These are phyloP conservation scores for Leccinum barrowsii DNA, from an alignment of 768 basidiomycete genomes.

Conservation along the genomic window DNA sequence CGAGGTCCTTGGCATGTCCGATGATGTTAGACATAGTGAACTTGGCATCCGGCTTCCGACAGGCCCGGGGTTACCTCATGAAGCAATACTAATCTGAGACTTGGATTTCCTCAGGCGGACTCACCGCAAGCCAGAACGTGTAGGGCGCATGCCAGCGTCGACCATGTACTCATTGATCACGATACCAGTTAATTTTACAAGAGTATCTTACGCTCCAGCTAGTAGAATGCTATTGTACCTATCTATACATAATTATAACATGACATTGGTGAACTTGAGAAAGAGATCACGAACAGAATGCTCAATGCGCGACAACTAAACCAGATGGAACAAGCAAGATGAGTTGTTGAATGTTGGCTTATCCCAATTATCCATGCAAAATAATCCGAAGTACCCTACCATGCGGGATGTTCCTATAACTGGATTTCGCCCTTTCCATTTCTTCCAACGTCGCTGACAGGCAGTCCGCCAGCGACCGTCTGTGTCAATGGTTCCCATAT, in stretches of 20 bases:
- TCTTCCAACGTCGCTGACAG: conserved; percentile 20
- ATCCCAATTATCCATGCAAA: conserved; percentile 28
- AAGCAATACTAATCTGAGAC: too few relatives aligned
- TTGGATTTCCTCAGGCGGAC: conserved; percentile 2
- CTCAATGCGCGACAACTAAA: conserved; percentile 19
- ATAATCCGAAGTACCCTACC: conserved; percentile 17
- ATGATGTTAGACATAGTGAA: conserved; percentile 18
- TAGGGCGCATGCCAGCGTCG: too few relatives aligned
- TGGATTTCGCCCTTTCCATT: conserved; percentile 61
- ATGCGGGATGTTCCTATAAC: conserved; percentile 35
- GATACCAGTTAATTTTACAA: too few relatives aligned
- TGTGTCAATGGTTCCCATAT: conserved; percentile 69
- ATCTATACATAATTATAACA: conserved; percentile 33
- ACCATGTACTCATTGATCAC: too few relatives aligned
- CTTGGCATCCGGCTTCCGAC: conserved; percentile 6
- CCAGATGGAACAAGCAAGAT: conserved; percentile 24
- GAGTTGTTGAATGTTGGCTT: conserved; percentile 26
- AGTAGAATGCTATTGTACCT: conserved; percentile 30
- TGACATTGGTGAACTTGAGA: conserved; percentile 20
- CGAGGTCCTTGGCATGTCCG: conserved; percentile 24
- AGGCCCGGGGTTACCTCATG: not conserved
- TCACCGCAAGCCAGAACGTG: too few relatives aligned
- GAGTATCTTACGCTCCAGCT: conserved; percentile 3
- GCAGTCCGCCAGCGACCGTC: conserved; percentile 15
- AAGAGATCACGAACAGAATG: conserved; percentile 23